phyloP scores from a whole-genome alignment of 2,329 filamentous ascomycete genomes.

The Colletotrichum godetiae region DNA sequence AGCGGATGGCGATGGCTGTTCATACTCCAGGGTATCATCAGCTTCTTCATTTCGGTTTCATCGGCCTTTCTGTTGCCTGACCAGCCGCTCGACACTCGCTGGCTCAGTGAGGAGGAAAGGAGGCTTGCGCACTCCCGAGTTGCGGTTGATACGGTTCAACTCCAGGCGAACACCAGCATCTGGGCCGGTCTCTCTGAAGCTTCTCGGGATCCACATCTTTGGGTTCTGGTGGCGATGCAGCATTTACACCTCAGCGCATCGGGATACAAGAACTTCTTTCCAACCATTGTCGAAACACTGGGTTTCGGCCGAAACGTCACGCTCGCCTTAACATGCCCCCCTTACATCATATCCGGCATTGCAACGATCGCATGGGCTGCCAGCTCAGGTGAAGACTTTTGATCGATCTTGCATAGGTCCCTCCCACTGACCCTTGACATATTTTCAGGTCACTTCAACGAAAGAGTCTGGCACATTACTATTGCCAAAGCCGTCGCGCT shows the following conservation, averaged over 20 bases:
- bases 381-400: neutral
- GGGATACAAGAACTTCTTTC: neutral
- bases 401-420: neutral
- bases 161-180: neutral
- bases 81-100: neutral
- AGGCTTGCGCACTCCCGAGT: neutral
- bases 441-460: neutral
- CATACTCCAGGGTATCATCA: neutral
- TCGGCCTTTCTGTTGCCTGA: neutral
- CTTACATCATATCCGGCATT: neutral
- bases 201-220: neutral
- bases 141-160: neutral
- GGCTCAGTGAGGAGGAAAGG: neutral
- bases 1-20: constrained; percentile 62
- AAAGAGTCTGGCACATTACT: neutral
- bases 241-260: neutral
- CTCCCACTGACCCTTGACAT: neutral
- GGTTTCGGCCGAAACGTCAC: neutral
- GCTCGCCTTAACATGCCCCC: neutral
- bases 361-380: neutral
- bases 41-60: neutral
- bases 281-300: neutral
- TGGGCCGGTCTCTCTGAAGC: neutral
- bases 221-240: neutral
- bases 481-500: neutral